Base-by-base conservation (phyloP, 208 protist genomes). In the Leishmania turanica region DNA sequence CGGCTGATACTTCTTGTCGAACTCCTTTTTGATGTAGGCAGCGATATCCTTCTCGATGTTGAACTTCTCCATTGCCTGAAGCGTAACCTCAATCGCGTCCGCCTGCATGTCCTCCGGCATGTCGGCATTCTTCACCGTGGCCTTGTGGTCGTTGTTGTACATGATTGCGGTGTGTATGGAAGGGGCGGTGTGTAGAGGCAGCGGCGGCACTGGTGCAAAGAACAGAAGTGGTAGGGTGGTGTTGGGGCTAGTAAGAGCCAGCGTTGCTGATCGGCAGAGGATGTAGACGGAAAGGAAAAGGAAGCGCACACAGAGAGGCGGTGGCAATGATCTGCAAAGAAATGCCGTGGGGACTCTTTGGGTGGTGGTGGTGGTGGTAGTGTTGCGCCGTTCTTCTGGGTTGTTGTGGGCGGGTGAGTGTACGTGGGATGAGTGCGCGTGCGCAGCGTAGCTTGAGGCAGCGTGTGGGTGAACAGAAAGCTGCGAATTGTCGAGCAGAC, bases 11-110 rank as follows among this genome's bases (percentile, higher is more conserved):
- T 99, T 99, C 88, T 99, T 99, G 87, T 99, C 99, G 88, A 99
- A 99, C 80, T 99, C 99, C 96, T 99, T 99, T 95, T 99, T 99
- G 84, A 99, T 99, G 92, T 99, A 99, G 11, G 98, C 98, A 8
- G 99, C 99, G 82, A 99, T 99, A 88, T 99, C 99, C 90, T 99
- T 99, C 90, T 99, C 99, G 79, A 99, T 99, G 90, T 98, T 99
- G 94, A 99, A 99, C 83, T 99, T 99, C 88, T 99, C 99, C 68
- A 99, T 91, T 19, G 99, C 99, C 86, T 99, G 94, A 24, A 96
- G 97, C 21, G 99, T 96, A 73, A 96, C 95, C 78, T 99, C 99
- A 80, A 99, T 98, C 75, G 99, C 99, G 80, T 99, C 99, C 78
- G 99, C 92, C 94, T 99, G 97, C 94, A 99, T 99, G 84, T 98